These are phyloP conservation scores for Quercus berberidifolia DNA, from an alignment of 306 rosid species.

Conservation along the genomic window DNA sequence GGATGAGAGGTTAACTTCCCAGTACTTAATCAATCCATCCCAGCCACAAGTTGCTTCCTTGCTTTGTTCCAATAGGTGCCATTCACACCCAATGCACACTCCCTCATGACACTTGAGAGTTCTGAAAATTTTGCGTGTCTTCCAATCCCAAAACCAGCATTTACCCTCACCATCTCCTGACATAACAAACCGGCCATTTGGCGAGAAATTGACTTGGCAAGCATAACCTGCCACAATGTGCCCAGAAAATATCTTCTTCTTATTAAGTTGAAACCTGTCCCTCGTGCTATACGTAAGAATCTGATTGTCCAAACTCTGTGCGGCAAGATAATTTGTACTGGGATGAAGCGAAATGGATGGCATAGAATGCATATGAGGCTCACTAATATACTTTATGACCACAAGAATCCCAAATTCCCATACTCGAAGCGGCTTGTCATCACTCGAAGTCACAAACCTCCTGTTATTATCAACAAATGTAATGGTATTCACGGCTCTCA, in stretches of 20 bases:
- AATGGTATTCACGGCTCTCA: conserved; percentile 95
- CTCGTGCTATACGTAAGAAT: conserved; percentile 90
- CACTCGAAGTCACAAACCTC: conserved; percentile 96
- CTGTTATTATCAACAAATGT: conserved; percentile 95
- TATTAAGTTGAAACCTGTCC: conserved; percentile 96
- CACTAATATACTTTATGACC: conserved; percentile 91
- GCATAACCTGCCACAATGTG: no score
- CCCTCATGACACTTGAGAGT: no score
- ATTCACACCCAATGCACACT: no score
- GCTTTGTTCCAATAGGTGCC: no score
- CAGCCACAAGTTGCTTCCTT: no score
- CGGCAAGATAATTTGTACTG: conserved; percentile 88
- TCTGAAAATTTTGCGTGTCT: no score
- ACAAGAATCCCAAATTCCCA: conserved; percentile 99
- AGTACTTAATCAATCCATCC: no score
- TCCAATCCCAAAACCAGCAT: no score
- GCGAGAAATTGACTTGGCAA: no score
- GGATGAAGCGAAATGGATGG: conserved; percentile 93
- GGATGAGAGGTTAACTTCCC: no score
- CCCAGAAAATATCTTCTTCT: conserved; percentile 63
- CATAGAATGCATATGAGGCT: conserved; percentile 99
- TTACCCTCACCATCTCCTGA: no score
- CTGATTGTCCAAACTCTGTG: conserved; percentile 95
- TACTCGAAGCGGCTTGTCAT: conserved; percentile 87
- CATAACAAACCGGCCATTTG: no score